Percentiles rank a stretch among this genome's conserved stretches.
These are phyloP conservation scores for Naematelia aurantialba DNA, from an alignment of 768 basidiomycete genomes.

Conservation along the genomic window DNA sequence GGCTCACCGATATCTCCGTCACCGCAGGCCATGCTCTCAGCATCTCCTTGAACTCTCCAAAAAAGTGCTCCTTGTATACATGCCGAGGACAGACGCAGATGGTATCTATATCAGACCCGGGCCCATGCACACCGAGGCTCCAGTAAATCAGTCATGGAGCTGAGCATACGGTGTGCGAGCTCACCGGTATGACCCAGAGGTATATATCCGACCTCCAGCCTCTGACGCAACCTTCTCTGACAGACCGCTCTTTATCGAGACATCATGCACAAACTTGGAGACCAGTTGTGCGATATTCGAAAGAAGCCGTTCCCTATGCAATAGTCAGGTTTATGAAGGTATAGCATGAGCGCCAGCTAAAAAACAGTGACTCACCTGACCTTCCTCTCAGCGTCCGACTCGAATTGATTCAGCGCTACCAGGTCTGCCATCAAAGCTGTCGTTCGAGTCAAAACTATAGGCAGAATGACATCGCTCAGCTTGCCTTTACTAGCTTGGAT, in stretches of 20 bases:
- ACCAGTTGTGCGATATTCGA: conserved; percentile 84
- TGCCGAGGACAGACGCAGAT: conserved; percentile 95
- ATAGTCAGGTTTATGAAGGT: neutral
- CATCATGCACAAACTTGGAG: conserved; percentile 83
- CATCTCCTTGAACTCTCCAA: conserved; percentile 84
- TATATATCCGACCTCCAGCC: conserved; percentile 97
- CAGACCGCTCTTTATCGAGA: conserved; percentile 72
- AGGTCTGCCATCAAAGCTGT: conserved; percentile 82
- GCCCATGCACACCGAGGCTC: conserved; percentile 89
- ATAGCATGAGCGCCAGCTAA: too few species aligned
- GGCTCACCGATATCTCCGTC: conserved; percentile 80
- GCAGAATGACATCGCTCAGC: conserved; percentile 1
- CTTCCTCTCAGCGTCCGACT: conserved; percentile 79
- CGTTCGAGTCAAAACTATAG: neutral
- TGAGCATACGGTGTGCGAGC: conserved; percentile 6
- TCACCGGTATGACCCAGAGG: conserved; percentile 86
- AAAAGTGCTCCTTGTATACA: conserved; percentile 92
- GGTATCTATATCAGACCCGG: conserved; percentile 96
- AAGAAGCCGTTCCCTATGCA: conserved; percentile 81
- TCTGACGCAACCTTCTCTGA: conserved; percentile 82
- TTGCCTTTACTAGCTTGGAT: conserved; percentile 43
- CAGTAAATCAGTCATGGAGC: neutral
- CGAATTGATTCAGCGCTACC: conserved; percentile 77
- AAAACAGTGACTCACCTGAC: conserved; percentile 63
- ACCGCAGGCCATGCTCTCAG: conserved; percentile 75